These are phyloP conservation scores for Skeletonema tropicum DNA, from an alignment of 108 stramenopile species.

Conservation along the genomic window DNA sequence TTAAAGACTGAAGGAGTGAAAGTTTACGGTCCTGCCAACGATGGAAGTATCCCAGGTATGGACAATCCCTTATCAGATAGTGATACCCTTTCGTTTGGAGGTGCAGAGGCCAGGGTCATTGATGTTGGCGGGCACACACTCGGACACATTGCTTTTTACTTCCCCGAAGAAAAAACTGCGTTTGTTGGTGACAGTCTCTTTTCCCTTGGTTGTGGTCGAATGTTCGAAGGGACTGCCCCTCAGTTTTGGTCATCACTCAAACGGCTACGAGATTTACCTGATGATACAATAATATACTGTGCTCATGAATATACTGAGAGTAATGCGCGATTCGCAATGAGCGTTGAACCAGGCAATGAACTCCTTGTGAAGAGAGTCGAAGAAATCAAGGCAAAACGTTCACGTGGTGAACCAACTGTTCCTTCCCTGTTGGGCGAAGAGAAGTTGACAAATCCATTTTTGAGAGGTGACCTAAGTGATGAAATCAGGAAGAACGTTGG, in stretches of 20 bases:
- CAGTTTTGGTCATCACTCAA: conserved; percentile 77
- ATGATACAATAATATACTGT: conserved; percentile 79
- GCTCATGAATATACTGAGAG: conserved; percentile 87
- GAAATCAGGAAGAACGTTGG: conserved; percentile 74
- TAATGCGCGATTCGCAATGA: conserved; percentile 81
- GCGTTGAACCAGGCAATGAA: conserved; percentile 77
- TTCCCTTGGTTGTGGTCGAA: conserved; percentile 83
- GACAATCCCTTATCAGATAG: conserved; percentile 56
- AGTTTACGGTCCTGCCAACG: conserved; percentile 66
- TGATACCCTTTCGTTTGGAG: conserved; percentile 67
- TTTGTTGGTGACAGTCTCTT: conserved; percentile 88
- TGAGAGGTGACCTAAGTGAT: conserved; percentile 72
- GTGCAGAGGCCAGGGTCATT: conserved; percentile 55
- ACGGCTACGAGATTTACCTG: conserved; percentile 68
- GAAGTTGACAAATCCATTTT: conserved; percentile 81
- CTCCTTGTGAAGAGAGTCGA: conserved; percentile 59
- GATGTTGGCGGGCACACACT: conserved; percentile 87
- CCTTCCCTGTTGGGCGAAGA: conserved; percentile 74
- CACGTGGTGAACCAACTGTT: conserved; percentile 74
- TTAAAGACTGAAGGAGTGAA: conserved; percentile 57
- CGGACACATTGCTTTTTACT: conserved; percentile 87
- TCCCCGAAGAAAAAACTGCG: conserved; percentile 58
- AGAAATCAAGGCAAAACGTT: conserved; percentile 54
- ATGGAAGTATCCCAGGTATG: conserved; percentile 72
- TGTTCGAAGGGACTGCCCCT: conserved; percentile 87